Evolutionary conservation across 2,329 filamentous ascomycete species (phyloP).

Genomic region (Sclerotinia trifoliorum): DNA sequence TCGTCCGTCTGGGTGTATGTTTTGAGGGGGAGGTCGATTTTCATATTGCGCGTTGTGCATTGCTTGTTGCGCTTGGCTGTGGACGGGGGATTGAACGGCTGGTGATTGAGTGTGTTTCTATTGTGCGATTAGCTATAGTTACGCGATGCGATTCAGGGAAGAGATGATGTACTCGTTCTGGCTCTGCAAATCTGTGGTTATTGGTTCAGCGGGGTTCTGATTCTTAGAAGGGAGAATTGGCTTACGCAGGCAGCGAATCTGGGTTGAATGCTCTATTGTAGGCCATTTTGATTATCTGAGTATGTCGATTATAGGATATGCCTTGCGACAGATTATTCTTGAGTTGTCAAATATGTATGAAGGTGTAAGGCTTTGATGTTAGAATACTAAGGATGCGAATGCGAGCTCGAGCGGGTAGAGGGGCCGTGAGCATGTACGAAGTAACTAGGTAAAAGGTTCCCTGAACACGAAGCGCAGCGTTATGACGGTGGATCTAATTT

Average conservation of each 20-base stretch:
- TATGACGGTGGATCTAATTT: slow-evolving; percentile 10
- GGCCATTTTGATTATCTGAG: slow-evolving; percentile 62
- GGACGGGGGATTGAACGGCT: neutral
- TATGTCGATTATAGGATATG: neutral
- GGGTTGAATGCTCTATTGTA: slow-evolving; percentile 94
- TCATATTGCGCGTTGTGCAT: slow-evolving; percentile 32
- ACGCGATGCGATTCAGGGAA: neutral
- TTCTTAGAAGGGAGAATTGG: slow-evolving; percentile 27
- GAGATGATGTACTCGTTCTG: slow-evolving; percentile 43
- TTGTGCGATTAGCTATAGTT: neutral
- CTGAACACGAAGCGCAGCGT: neutral
- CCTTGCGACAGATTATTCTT: neutral
- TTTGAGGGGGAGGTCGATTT: slow-evolving; percentile 31
- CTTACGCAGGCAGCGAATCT: slow-evolving; percentile 89
- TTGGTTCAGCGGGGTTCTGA: slow-evolving; percentile 25
- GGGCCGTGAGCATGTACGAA: neutral
- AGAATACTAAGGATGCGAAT: neutral
- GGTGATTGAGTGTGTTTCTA: slow-evolving; percentile 21
- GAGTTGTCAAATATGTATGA: neutral
- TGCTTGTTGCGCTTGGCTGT: slow-evolving; percentile 31
- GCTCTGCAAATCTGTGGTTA: slow-evolving; percentile 51
- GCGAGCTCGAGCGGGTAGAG: slow-evolving; percentile 5
- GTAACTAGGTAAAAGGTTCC: neutral
- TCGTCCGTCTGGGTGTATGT: slow-evolving; percentile 23
- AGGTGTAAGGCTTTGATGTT: neutral